Conservation (phyloP, 2,329 filamentous ascomycete genomes). For the Colletotrichum scovillei region DNA sequence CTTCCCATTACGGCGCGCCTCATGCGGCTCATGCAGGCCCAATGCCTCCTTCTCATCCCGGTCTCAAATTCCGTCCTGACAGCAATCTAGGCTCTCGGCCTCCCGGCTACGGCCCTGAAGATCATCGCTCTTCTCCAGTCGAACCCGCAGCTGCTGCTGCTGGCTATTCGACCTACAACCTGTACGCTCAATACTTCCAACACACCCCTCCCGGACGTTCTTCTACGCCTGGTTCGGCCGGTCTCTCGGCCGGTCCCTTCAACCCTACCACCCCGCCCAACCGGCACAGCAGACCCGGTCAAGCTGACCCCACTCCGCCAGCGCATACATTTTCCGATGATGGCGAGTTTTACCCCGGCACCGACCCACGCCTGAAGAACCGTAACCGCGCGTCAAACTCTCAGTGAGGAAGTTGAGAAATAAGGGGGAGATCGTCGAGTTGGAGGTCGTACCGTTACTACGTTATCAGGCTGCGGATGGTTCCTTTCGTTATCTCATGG, state of each 20-base stretch:
- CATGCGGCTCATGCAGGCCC: neutral
- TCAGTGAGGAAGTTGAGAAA: neutral
- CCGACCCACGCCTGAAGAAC: neutral
- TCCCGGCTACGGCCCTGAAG: neutral
- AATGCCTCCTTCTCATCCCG: constrained; percentile 9
- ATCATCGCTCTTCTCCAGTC: neutral
- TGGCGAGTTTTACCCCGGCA: constrained; percentile 21
- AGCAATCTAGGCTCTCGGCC: neutral
- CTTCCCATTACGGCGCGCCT: neutral
- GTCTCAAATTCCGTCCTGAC: neutral
- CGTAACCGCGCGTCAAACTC: neutral
- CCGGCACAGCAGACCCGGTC: neutral
- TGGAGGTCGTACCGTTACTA: neutral
- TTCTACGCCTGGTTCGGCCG: neutral
- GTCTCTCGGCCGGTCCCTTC: neutral
- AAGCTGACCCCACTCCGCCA: constrained; percentile 9
- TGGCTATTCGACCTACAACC: neutral
- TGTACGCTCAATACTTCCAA: no score
- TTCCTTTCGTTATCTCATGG: neutral
- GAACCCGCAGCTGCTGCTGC: neutral
- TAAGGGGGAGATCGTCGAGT: neutral
- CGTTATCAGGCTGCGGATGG: neutral
- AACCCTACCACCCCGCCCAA: constrained; percentile 13
- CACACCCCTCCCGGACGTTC: neutral
- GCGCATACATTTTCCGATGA: constrained; percentile 23